Evolutionary conservation across 768 basidiomycete species (phyloP), one percentile per base, ranked within the genome.

Genomic region (Rhizopogon roseolus): DNA sequence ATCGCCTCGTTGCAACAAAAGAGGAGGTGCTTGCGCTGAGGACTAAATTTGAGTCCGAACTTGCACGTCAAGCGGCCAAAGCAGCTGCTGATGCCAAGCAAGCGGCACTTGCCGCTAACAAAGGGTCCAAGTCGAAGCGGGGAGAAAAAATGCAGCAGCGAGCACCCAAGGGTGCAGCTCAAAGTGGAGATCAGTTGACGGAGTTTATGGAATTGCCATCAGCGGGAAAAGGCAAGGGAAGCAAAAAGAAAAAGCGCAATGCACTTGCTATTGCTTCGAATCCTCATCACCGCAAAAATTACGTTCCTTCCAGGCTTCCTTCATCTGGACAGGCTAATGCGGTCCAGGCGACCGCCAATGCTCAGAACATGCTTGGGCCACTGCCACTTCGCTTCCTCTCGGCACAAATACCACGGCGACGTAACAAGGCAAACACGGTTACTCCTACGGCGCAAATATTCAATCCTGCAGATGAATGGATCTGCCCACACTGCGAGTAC

Each of bases 401-500:
- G 13, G 85, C 87, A 11, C 82, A 87, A 57, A 75, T 90, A 41
- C 81, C 86, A 14, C 77, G 70, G 32, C 68, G 72, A 53, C 63
- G 67, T 42, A 64, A 66, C 48, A 61, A 64, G 59, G 37, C 45
- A 29, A 60, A 61, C 53, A 49, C 56, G 6, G 58, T 67, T 60
- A 56, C 68, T 34, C 53, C 69, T 25, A 61, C 62, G 22, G 19
- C 70, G 27, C 67, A 69, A 55, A 68, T 85, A 50, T 77, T 76
- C 22, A 78, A 82, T 54, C 82, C 85, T 7, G 77, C 71, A 34
- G 93, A 97, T 22, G 96, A 98, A 67, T 97, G 91, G 87, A 86
- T 98, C 54, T 98, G 96, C 66, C 81, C 88, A 57, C 90, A 88
- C 62, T 98, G 96, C 75, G 96, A 98, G 72, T 95, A 93, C 67